A percentile compares a stretch with the other conserved stretches of the same genome.
These are phyloP conservation scores for Arthroderma uncinatum DNA, from an alignment of 2,329 filamentous ascomycete species.

Conservation along the genomic window DNA sequence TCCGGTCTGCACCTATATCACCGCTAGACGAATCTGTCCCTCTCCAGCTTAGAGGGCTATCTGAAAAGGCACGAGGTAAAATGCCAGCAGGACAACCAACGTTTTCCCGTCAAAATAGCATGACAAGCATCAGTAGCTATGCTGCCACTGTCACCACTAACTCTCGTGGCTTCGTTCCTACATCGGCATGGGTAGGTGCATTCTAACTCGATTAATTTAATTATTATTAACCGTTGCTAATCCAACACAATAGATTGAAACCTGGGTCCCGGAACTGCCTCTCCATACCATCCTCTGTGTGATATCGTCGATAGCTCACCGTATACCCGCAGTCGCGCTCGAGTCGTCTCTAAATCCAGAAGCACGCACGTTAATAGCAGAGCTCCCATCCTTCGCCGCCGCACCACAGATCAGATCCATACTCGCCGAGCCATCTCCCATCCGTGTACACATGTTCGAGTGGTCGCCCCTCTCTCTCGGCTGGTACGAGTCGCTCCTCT, in stretches of 20 bases:
- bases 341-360: constrained; percentile 30
- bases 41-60: constrained; percentile 78
- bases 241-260: constrained; percentile 54
- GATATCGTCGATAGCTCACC: constrained; percentile 50
- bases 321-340: constrained; percentile 39
- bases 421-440: constrained; percentile 54
- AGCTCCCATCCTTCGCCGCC: constrained; percentile 34
- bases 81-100: constrained; percentile 73
- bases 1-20: constrained; percentile 57
- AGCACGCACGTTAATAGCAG: constrained; percentile 32
- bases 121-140: constrained; percentile 62
- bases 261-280: constrained; percentile 83
- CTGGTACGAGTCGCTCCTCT: constrained; percentile 92
- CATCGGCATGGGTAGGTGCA: constrained; percentile 55
- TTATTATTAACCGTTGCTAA: background rate
- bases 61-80: constrained; percentile 92
- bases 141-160: constrained; percentile 46
- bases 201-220: background rate
- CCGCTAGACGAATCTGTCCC: constrained; percentile 68
- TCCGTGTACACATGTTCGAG: constrained; percentile 80
- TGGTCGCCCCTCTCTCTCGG: constrained; percentile 84
- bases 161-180: constrained; percentile 57
- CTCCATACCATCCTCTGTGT: constrained; percentile 75
- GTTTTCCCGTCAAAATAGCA: constrained; percentile 85
- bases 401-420: constrained; percentile 56